These are phyloP conservation scores for Heterotrichella gracilis DNA, from an alignment of 352 stramenopile genomes.

Conservation along the genomic window DNA sequence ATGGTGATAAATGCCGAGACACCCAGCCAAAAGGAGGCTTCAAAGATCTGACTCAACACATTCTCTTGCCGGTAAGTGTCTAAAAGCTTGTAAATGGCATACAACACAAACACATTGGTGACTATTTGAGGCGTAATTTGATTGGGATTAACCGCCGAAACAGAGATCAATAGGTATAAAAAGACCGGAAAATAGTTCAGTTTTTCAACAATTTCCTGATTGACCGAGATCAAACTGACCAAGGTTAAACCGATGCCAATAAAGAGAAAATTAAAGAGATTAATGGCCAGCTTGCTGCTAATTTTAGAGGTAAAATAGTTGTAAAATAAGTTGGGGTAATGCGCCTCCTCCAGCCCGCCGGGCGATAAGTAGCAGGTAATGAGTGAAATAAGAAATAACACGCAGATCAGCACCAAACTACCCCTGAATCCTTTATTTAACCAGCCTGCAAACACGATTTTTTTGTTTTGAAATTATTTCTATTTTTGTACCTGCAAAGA, in stretches of 20 bases:
- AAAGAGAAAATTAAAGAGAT: background rate
- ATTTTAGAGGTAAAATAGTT: background rate
- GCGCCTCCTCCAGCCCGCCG: background rate
- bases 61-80: background rate
- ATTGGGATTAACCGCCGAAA: background rate
- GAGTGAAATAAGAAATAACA: background rate
- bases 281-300: background rate
- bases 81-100: background rate
- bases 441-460: background rate
- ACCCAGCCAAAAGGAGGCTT: background rate
- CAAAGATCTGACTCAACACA: background rate
- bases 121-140: background rate
- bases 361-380: background rate
- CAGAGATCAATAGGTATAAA: background rate
- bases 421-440: background rate
- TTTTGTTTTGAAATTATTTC: slow-evolving; percentile 3
- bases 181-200: background rate
- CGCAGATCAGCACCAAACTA: background rate
- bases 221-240: background rate
- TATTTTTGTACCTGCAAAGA: background rate
- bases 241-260: background rate
- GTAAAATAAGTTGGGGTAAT: slow-evolving; percentile 8
- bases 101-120: background rate
- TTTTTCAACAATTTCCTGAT: slow-evolving; percentile 2
- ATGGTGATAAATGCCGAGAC: background rate